Evolutionary conservation across 2,329 filamentous ascomycete genomes (phyloP).

Genomic region (Biscogniauxia marginata): DNA sequence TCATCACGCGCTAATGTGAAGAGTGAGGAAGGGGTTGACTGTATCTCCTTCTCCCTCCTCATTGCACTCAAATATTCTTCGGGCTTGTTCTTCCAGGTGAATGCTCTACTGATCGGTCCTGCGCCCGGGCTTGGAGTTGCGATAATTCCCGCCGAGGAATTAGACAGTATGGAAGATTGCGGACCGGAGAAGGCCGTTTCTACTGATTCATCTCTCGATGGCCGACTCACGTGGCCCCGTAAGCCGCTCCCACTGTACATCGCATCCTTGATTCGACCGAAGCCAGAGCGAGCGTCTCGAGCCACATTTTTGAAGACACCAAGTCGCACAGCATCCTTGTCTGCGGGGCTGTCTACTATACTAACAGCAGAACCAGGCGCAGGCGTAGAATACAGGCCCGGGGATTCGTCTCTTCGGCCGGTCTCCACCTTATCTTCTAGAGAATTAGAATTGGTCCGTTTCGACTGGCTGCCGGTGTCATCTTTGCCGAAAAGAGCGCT

Average conservation of each 20-base stretch:
- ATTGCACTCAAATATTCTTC: constrained; percentile 53
- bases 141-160: constrained; percentile 34
- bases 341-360: constrained; percentile 46
- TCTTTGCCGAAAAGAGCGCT: constrained; percentile 55
- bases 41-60: constrained; percentile 35
- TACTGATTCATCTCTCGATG: constrained; percentile 56
- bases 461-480: constrained; percentile 47
- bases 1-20: constrained; percentile 11
- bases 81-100: constrained; percentile 64
- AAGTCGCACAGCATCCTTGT: constrained; percentile 59
- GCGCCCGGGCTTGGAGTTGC: constrained; percentile 36
- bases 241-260: constrained; percentile 58
- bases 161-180: constrained; percentile 37
- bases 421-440: constrained; percentile 51
- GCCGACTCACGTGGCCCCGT: constrained; percentile 52
- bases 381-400: constrained; percentile 42
- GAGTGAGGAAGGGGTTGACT: constrained; percentile 18
- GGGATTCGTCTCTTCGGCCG: constrained; percentile 46
- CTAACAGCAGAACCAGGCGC: constrained; percentile 47
- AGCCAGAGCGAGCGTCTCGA: constrained; percentile 76
- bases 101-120: constrained; percentile 47
- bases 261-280: constrained; percentile 83
- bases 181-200: constrained; percentile 37
- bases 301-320: constrained; percentile 77
- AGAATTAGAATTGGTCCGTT: constrained; percentile 50